A percentile compares a stretch with the other conserved stretches of the same genome.
These are phyloP conservation scores for Sporothrix variecibatus DNA, from an alignment of 2,329 filamentous ascomycete species.

Conservation along the genomic window DNA sequence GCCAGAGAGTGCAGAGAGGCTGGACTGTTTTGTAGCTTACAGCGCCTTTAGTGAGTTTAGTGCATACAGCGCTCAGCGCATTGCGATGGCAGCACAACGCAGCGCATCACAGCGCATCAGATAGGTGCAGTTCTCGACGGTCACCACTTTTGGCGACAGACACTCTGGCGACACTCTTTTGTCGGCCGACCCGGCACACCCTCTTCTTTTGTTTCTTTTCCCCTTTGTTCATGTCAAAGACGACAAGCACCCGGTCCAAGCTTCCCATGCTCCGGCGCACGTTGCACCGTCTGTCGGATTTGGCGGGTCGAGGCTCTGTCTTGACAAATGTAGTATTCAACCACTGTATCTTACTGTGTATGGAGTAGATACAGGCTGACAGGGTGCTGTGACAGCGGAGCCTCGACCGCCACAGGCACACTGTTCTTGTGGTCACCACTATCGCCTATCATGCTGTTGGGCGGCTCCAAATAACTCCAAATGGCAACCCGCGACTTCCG, in stretches of 20 bases:
- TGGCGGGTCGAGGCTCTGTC: not conserved
- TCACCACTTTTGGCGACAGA: not conserved
- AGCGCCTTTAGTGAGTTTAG: no score
- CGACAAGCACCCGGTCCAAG: constrained; percentile 9
- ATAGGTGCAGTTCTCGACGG: not conserved
- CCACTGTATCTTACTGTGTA: no score
- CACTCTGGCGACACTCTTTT: not conserved
- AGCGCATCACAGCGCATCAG: not conserved
- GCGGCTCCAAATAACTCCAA: not conserved
- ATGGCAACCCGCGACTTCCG: not conserved
- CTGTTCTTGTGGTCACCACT: no score
- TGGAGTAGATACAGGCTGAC: no score
- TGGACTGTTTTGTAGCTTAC: not conserved
- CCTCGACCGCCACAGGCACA: no score
- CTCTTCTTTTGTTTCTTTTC: not conserved
- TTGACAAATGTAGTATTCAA: not conserved
- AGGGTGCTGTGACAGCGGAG: no score
- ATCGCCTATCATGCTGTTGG: no score
- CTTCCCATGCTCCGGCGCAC: not conserved
- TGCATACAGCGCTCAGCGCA: not conserved
- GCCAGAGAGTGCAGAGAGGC: not conserved
- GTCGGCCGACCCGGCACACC: not conserved
- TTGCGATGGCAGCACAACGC: not conserved
- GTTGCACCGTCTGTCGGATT: not conserved
- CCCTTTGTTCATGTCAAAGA: not conserved